phyloP scores from a whole-genome alignment of 352 stramenopile genomes.

The Globisporangium abappressorium region DNA sequence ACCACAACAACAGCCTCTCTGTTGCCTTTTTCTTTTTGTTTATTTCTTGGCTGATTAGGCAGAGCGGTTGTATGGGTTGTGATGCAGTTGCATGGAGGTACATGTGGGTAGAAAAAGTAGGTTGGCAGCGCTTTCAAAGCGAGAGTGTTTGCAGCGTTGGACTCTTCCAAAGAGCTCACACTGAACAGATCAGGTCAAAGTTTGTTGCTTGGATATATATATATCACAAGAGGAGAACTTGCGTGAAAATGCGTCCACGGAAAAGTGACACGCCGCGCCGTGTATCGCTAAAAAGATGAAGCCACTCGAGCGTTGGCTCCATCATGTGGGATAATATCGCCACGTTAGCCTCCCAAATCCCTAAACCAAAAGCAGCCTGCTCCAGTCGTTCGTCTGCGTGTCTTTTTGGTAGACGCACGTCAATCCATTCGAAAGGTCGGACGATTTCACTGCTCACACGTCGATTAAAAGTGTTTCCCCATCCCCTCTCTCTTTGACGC shows the following conservation, averaged over 20 bases:
- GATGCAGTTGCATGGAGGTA: constrained; percentile 6
- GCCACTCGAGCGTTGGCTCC: background rate
- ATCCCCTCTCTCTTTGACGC: background rate
- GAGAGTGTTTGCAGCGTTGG: constrained; percentile 3
- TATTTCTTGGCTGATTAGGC: background rate
- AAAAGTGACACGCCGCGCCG: background rate
- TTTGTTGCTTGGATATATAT: background rate
- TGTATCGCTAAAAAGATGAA: background rate
- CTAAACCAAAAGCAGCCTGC: background rate
- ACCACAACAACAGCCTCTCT: background rate
- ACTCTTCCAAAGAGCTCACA: background rate
- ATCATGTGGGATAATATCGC: background rate
- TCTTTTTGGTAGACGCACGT: constrained; percentile 13
- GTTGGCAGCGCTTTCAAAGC: background rate
- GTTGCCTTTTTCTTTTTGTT: constrained; percentile 1
- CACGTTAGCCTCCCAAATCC: background rate
- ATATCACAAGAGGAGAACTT: no score
- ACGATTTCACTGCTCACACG: constrained; percentile 8
- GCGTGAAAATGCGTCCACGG: background rate
- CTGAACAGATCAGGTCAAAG: background rate
- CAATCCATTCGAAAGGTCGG: background rate
- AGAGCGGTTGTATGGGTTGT: background rate
- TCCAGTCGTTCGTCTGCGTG: background rate
- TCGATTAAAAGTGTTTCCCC: background rate
- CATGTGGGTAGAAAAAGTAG: constrained; percentile 6